These are phyloP conservation scores for Arabidopsis hybrid DNA, from an alignment of 441 rosid genomes.

Conservation along the genomic window DNA sequence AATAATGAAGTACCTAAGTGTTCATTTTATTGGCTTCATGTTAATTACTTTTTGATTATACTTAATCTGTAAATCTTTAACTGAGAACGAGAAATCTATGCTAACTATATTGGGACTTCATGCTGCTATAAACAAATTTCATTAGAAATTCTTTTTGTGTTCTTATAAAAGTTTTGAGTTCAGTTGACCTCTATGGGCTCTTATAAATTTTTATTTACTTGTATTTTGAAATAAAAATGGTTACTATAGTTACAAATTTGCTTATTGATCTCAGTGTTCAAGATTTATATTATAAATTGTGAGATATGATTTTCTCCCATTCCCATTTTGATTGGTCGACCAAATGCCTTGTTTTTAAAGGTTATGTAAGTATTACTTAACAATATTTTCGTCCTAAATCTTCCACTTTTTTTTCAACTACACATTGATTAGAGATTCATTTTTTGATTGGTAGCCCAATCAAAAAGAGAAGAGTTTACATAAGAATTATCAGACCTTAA, in stretches of 20 bases:
- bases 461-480: no score
- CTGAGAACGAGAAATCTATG: background rate
- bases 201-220: no score
- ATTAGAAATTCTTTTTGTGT: background rate
- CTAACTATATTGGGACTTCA: background rate
- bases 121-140: background rate
- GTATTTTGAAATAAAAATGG: no score
- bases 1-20: background rate
- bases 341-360: background rate
- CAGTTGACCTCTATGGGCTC: no score
- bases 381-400: background rate
- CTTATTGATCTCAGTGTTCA: no score
- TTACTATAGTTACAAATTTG: no score
- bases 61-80: background rate
- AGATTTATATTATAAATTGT: no score
- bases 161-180: background rate
- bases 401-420: no score
- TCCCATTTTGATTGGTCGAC: background rate
- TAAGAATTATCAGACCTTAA: no score
- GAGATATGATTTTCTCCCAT: background rate
- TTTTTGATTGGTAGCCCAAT: no score
- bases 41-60: background rate
- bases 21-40: background rate
- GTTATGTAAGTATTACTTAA: background rate
- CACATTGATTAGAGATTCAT: no score